Base-by-base conservation (phyloP, 352 stramenopile species). In the Globisporangium camurandrum region DNA sequence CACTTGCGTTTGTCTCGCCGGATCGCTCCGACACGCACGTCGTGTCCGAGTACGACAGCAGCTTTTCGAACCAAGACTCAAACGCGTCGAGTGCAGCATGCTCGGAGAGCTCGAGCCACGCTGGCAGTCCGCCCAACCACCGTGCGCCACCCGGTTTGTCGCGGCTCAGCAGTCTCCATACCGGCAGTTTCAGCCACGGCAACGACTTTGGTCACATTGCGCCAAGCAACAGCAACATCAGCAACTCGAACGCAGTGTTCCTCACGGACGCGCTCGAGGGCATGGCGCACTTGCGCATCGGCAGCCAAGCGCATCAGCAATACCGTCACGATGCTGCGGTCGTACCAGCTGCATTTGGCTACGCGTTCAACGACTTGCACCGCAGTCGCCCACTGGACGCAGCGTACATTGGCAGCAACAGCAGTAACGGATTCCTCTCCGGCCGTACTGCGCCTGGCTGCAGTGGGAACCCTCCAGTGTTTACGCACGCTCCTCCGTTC, bases 101-200 rank as follows among this genome's bases (percentile, higher is more conserved):
- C 43, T 40, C 38, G 20, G 60, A 40, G 61, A 57, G 36, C 26
- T 57, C 38, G 42, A 52, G n/a, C 33, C 54, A 67, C 19, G 47
- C 60, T 37, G 59, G 65, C 37, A 62, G 51, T 38, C 11, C 40
- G 62, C 48, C 47, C 37, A 48, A 33, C 1, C 58, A 54, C 38
- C 44, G 60, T 46, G 28, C 62, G 8, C 62, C 70, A 9, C 61
- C 70, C 1, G 65, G 70, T 28, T 64, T 86, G 59, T 77, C 78
- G 0, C 61, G 88, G 24, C 73, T 90, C 22, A 75, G 92, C 68
- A 77, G 88, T 54, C 80, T 90, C 43, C 90, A 92, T 26, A 73
- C 80, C 14, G 63, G 78, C 22, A 88, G n/a, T n/a, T n/a, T n/a
- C n/a, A n/a, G 73, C 0, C 81, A 81, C 46, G 85, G 75, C 2